Conservation (phyloP, 2,329 filamentous ascomycete genomes). For the Zymoseptoria passerinii region DNA sequence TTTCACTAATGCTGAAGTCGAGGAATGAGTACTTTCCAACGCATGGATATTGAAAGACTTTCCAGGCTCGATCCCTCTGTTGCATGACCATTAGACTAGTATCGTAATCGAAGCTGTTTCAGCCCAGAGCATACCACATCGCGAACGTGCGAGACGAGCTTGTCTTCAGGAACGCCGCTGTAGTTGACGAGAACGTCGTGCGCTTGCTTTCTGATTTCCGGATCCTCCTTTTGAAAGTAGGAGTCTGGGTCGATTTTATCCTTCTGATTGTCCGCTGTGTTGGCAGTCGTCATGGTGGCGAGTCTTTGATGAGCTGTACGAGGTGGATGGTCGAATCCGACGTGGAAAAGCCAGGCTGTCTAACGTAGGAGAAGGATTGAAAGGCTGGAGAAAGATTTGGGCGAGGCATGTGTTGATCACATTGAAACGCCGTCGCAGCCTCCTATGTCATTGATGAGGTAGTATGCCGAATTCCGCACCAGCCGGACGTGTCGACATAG, state of each 20-base stretch:
- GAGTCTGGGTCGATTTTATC: neutral
- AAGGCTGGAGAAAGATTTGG: neutral
- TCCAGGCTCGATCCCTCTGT: constrained; percentile 7
- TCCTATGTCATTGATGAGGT: neutral
- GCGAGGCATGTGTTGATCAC: neutral
- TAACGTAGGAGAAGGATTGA: neutral
- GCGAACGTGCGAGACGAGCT: constrained; percentile 1
- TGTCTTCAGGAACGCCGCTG: constrained; percentile 3
- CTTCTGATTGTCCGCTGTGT: neutral
- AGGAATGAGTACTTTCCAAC: constrained; percentile 16
- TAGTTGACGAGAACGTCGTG: constrained; percentile 2
- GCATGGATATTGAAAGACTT: constrained; percentile 17
- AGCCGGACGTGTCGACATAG: too few species aligned
- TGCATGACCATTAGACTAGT: neutral
- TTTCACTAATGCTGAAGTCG: constrained; percentile 17
- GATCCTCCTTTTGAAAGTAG: constrained; percentile 6
- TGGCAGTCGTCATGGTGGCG: neutral
- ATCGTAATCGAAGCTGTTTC: neutral
- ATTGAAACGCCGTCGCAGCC: neutral
- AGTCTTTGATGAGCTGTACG: neutral
- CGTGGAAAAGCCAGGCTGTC: neutral
- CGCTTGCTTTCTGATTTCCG: constrained; percentile 1
- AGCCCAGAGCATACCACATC: neutral
- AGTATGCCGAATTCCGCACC: neutral
- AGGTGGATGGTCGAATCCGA: neutral